A percentile compares a stretch with the other conserved stretches of the same genome.
Evolutionary conservation across 306 rosid species (phyloP).

Genomic region (Heteromeles arbutifolia): DNA sequence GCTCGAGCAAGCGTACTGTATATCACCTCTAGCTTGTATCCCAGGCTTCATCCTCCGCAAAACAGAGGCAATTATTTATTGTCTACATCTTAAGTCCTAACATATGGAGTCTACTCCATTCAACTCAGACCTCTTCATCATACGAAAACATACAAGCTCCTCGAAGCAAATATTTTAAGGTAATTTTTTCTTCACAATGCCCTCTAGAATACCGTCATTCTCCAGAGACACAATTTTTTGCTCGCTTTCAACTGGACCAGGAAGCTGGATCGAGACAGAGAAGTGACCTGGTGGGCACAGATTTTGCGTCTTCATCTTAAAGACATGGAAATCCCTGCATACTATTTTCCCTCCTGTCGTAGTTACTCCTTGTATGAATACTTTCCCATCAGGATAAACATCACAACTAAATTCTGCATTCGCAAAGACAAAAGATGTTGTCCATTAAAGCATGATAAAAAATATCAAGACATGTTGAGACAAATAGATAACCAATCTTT

Average conservation of each 20-base stretch:
- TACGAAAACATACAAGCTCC: neutral
- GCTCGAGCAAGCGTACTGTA: neutral
- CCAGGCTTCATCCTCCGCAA: neutral
- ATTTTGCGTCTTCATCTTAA: constrained; percentile 71
- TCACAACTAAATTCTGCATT: constrained; percentile 71
- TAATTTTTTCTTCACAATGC: constrained; percentile 53
- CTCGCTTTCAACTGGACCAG: constrained; percentile 69
- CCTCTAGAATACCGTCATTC: constrained; percentile 75
- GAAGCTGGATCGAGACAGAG: constrained; percentile 63
- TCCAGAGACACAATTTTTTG: constrained; percentile 62
- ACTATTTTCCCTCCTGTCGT: constrained; percentile 70
- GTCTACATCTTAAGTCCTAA: neutral
- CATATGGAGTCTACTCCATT: neutral
- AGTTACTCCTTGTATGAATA: constrained; percentile 49
- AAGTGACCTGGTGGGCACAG: constrained; percentile 76
- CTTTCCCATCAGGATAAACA: constrained; percentile 51
- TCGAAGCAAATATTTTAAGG: neutral
- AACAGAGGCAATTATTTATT: neutral
- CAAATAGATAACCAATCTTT: neutral
- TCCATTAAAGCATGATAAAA: neutral
- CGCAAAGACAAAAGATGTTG: constrained; percentile 14
- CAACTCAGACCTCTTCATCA: neutral
- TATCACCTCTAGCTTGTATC: neutral
- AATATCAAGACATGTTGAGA: neutral
- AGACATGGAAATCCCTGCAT: constrained; percentile 54